Evolutionary conservation across 305 asterid genomes (phyloP), one percentile per base, ranked within the genome.

Genomic region (Euphrasia arctica): DNA sequence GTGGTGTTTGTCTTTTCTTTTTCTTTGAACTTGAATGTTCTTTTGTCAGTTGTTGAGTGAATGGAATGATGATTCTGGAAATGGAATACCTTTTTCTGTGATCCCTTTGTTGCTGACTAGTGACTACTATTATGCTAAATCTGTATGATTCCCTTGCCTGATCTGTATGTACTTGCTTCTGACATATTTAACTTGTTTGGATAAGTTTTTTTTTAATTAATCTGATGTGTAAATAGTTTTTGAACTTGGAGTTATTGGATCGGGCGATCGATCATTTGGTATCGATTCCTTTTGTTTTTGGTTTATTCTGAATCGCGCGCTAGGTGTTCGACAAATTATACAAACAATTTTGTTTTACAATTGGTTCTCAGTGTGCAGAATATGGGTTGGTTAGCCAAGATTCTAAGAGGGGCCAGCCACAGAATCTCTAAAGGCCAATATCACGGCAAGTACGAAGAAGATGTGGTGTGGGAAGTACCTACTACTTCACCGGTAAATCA

Each of bases 311-410:
- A 39, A 63, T 28, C 57, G 42, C 31, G 29, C 47, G 67, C 6
- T 31, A 63, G 49, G 66, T 61, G 18, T 7, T 60, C 47, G 43
- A 12, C 9, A 34, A 54, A 58, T 29, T 67, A 18, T 9, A 34
- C 49, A 48, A 49, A 61, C 25, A 34, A 27, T 58, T 5, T 7
- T 28, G 12, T 62, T 29, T 66, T 42, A 43, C 51, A 58, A 29
- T 66, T 65, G 34, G 31, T 65, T 61, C 42, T 57, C 64, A 62
- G 72, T 70, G 56, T 69, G 79, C 77, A 68, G 83, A 70, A 43
- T 62, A 93, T 93, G 99, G 89, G 89, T 68, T 93, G 99, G 99
- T 71, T 93, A 60, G 78, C 89, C 71, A 93, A 88, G 88, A 83
- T 90, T 73, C 84, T 90, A 60, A 84, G 72, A 72, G 97, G 99